Base-by-base conservation (phyloP, 1,284 basidiomycete genomes). In the Fomitopsis palustris region DNA sequence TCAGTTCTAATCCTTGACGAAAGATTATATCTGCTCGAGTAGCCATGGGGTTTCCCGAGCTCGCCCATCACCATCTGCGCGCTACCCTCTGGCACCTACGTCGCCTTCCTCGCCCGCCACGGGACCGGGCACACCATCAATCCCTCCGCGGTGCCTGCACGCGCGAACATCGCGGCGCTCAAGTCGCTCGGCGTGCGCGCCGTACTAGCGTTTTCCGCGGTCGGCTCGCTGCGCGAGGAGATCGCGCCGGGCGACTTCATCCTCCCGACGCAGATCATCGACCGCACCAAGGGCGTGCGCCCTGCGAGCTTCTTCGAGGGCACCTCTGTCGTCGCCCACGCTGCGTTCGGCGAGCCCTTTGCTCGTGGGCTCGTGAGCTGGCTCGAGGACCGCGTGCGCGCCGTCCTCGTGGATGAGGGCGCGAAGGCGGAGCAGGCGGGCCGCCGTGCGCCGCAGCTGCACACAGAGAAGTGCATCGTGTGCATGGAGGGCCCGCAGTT, bases 401-500 rank as follows among this genome's bases (percentile, higher is more conserved):
- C 81, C 64, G 92, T 87, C 45, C 74, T 96, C 62, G 75, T 78
- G 17, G 75, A 76, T 27, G 82, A 85, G 45, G 59, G 53, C 19
- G 62, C 58, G 29, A 60, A 37, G 16, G 54, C n/a, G 16, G 53
- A 57, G 37, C 58, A 57, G 57, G 54, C 57, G 14, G 84, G 82
- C 0, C 71, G 78, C 5, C 79, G 79, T 1, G 81, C 87, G 49
- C 75, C 88, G 47, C 77, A 81, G 69, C 73, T 96, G 56, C 93
- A 96, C 73, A 86, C 83, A 19, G 87, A 83, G 49, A 96, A 92
- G 79, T 90, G 87, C 10, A 87, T 97, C 57, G 89, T 99, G 43
- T 96, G 94, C 73, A 99, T 99, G 95, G 96, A 99, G 72, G 96
- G 96, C 3, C 95, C 93, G 27, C 90, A 94, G 77, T 96, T 92